Conservation (phyloP, 139 green algal genomes). For the Trebouxia sp. region DNA sequence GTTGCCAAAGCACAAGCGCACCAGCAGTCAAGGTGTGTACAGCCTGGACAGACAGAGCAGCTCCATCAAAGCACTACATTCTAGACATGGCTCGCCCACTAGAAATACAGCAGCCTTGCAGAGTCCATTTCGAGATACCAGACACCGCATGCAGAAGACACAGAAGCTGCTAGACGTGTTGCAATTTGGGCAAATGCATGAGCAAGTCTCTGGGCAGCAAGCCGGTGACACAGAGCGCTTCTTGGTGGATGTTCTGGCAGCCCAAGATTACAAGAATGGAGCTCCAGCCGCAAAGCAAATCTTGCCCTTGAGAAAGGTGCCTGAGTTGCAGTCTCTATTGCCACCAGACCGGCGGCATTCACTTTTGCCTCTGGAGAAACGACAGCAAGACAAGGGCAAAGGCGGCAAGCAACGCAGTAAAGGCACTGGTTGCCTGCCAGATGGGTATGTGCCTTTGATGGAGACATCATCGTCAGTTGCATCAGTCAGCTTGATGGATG, state of each 20-base stretch:
- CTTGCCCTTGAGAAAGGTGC: not conserved
- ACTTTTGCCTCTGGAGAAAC: too few species aligned
- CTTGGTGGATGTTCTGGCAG: conserved; percentile 2
- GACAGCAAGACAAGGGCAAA: too few species aligned
- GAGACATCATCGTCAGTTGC: conserved; percentile 3
- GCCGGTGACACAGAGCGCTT: not conserved
- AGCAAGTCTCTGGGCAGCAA: conserved; percentile 6
- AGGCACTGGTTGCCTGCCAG: not conserved
- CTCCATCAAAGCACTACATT: conserved; percentile 4
- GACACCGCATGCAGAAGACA: not conserved
- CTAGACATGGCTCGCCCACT: not conserved
- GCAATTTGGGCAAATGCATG: conserved; percentile 6
- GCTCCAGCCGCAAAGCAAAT: not conserved
- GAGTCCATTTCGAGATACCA: not conserved
- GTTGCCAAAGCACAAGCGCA: not conserved
- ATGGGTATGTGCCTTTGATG: not conserved
- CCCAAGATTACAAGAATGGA: not conserved
- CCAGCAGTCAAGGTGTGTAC: not conserved
- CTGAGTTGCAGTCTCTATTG: conserved; percentile 7
- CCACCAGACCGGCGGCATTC: not conserved
- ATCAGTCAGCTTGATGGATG: conserved; percentile 13
- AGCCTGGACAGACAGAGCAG: not conserved
- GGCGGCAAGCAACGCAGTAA: not conserved
- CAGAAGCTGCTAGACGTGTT: conserved; percentile 11
- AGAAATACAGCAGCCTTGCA: not conserved